A percentile compares a stretch with the other conserved stretches of the same genome.
These are phyloP conservation scores for Pisolithus orientalis DNA, from an alignment of 768 basidiomycete species.

Conservation along the genomic window DNA sequence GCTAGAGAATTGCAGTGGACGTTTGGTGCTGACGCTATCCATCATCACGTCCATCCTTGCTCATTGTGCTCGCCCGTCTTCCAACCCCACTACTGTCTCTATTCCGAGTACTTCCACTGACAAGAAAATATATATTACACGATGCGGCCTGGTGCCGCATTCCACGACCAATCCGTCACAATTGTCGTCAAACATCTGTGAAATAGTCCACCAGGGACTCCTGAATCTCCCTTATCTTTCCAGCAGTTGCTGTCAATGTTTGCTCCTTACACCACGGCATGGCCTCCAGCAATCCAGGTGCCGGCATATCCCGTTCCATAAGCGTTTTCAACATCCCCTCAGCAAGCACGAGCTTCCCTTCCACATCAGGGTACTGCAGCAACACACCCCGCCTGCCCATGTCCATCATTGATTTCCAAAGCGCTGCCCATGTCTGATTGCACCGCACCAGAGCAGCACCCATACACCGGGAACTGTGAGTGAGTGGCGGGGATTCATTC, in stretches of 20 bases:
- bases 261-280: constrained; percentile 41
- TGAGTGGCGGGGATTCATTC: constrained; percentile 34
- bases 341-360: constrained; percentile 41
- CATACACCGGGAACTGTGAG: constrained; percentile 37
- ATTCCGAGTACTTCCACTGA: no score
- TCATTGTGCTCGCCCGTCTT: not conserved
- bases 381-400: constrained; percentile 33
- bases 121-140: no score
- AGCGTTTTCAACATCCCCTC: constrained; percentile 43
- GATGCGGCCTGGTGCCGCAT: no score
- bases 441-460: constrained; percentile 35
- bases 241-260: constrained; percentile 35
- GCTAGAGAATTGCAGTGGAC: constrained; percentile 14
- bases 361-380: constrained; percentile 38
- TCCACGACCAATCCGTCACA: no score
- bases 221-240: constrained; percentile 41
- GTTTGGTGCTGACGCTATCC: not conserved
- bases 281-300: constrained; percentile 35
- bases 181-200: constrained; percentile 31
- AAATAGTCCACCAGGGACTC: constrained; percentile 43
- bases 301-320: constrained; percentile 36
- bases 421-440: constrained; percentile 36
- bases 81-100: not conserved
- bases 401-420: constrained; percentile 41
- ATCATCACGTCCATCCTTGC: not conserved